Percentiles rank a stretch among this genome's conserved stretches.
phyloP scores from a whole-genome alignment of 805 yeast genomes.

The Hanseniaspora nectarophila region DNA sequence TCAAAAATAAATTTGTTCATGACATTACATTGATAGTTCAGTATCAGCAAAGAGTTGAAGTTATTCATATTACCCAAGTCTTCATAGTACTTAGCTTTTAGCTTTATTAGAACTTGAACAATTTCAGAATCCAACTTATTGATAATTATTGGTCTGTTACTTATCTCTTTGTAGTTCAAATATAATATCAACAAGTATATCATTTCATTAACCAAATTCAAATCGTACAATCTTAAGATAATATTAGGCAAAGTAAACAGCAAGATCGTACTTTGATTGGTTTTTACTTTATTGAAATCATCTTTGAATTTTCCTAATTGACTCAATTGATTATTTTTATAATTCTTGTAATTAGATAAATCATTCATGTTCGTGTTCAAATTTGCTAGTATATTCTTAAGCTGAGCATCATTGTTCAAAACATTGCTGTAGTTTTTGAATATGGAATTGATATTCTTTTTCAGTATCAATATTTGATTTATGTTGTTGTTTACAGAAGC shows the following conservation, averaged over 20 bases:
- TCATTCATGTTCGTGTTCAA: background rate
- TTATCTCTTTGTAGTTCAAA: background rate
- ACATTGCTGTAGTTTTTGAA: background rate
- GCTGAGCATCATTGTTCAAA: background rate
- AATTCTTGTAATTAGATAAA: background rate
- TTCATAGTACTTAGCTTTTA: background rate
- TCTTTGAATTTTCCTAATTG: background rate
- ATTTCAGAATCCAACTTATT: conserved; percentile 4
- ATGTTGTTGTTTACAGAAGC: conserved; percentile 1
- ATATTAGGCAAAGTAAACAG: conserved; percentile 5
- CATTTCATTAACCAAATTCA: conserved; percentile 3
- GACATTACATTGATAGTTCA: background rate
- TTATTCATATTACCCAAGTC: background rate
- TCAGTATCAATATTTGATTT: conserved; percentile 7
- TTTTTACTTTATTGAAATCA: conserved; percentile 2
- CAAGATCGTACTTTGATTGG: background rate
- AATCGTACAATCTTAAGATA: background rate
- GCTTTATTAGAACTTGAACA: background rate
- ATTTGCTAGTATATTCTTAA: background rate
- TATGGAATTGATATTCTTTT: conserved; percentile 7
- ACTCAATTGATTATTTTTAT: background rate
- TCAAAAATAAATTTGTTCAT: background rate
- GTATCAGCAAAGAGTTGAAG: background rate
- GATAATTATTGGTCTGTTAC: background rate
- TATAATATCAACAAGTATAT: background rate